These are phyloP conservation scores for Arabidopsis thaliana DNA, from an alignment of 345 rosid genomes.

Conservation along the genomic window DNA sequence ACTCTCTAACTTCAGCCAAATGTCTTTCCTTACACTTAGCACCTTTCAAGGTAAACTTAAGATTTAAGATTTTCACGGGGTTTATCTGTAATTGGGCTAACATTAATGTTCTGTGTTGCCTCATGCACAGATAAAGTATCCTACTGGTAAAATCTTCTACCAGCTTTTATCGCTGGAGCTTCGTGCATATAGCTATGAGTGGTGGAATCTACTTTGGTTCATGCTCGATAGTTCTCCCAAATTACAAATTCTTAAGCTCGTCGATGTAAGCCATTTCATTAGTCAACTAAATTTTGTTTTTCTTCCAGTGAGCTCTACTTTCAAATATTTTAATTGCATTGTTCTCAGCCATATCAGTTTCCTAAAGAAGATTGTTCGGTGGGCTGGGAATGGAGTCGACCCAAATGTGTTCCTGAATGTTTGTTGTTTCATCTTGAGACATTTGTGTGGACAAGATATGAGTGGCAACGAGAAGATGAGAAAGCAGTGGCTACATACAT, in stretches of 20 bases:
- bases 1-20: not conserved
- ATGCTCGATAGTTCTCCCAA: conserved; percentile 8
- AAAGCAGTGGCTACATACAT: not conserved
- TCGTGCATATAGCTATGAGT: not conserved
- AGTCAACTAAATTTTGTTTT: too few species aligned
- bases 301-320: not conserved
- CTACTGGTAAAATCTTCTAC: conserved; percentile 5
- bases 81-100: not conserved
- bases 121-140: conserved; percentile 7
- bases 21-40: not conserved
- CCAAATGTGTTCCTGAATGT: not conserved
- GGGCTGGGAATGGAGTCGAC: not conserved
- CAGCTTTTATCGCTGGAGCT: conserved; percentile 18
- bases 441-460: not conserved
- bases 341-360: not conserved
- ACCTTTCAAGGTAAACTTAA: not conserved
- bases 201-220: not conserved
- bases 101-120: not conserved
- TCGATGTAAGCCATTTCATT: not conserved
- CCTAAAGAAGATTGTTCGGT: not conserved
- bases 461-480: not conserved
- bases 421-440: not conserved
- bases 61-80: not conserved
- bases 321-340: not conserved
- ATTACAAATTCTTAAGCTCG: not conserved